Evolutionary conservation across 345 rosid genomes (phyloP).

Genomic region (Moringa oleifera): DNA sequence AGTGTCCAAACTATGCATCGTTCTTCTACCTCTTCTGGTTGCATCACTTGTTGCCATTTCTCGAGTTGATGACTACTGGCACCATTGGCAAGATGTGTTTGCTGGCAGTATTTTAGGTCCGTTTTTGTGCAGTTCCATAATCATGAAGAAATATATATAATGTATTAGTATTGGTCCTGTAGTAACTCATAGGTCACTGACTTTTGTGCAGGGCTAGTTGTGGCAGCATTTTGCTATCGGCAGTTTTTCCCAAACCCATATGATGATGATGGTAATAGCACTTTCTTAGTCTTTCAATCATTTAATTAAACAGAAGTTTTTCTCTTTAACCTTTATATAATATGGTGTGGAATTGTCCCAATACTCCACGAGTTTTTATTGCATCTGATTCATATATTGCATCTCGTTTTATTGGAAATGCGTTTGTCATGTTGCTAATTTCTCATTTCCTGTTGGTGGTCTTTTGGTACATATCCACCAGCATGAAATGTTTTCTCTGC

Average conservation of each 20-base stretch:
- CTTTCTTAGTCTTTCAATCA: no score
- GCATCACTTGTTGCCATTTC: conserved; percentile 79
- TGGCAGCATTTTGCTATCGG: conserved; percentile 52
- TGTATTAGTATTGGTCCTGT: background rate
- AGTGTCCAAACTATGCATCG: conserved; percentile 67
- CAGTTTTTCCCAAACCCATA: conserved; percentile 64
- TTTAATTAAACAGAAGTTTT: no score
- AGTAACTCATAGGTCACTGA: background rate
- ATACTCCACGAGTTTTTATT: no score
- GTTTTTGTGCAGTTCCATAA: background rate
- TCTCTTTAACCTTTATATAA: no score
- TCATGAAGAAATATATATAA: background rate
- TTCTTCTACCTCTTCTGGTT: conserved; percentile 51
- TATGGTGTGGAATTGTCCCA: no score
- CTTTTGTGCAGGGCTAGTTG: conserved; percentile 35
- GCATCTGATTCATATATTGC: no score
- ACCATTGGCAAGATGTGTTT: conserved; percentile 86
- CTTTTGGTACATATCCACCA: no score
- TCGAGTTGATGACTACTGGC: conserved; percentile 86
- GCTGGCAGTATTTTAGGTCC: conserved; percentile 69
- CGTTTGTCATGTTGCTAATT: no score
- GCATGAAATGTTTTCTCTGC: no score
- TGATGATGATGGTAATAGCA: conserved; percentile 36
- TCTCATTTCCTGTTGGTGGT: no score
- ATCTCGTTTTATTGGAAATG: no score